Percentiles rank a stretch among this genome's conserved stretches.
These are phyloP conservation scores for Lachancea nothofagi DNA, from an alignment of 805 yeast species.

Conservation along the genomic window DNA sequence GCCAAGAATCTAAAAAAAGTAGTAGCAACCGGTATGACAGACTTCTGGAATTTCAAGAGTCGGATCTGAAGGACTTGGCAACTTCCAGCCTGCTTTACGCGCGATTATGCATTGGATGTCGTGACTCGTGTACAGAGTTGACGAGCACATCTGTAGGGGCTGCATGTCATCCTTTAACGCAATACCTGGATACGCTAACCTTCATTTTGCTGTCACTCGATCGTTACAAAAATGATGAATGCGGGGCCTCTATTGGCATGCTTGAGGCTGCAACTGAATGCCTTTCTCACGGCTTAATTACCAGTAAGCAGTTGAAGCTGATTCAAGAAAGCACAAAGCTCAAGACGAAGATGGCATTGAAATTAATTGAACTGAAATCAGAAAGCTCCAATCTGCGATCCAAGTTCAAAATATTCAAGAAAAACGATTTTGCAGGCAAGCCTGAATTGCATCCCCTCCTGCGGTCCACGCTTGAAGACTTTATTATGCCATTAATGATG, in stretches of 20 bases:
- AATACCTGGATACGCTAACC: constrained; percentile 23
- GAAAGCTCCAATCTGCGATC: constrained; percentile 5
- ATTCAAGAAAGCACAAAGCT: constrained; percentile 7
- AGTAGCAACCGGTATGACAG: constrained; percentile 17
- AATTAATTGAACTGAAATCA: constrained; percentile 6
- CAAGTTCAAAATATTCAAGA: constrained; percentile 4
- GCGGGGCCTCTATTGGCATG: constrained; percentile 30
- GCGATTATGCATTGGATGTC: constrained; percentile 28
- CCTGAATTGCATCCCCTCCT: constrained; percentile 21
- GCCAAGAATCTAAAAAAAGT: background rate
- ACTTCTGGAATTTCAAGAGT: constrained; percentile 27
- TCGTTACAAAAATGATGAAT: constrained; percentile 22
- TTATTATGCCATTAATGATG: constrained; percentile 25
- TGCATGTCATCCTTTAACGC: constrained; percentile 7
- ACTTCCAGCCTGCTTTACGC: constrained; percentile 24
- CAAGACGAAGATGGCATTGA: constrained; percentile 6
- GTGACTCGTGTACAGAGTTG: constrained; percentile 14
- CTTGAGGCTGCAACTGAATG: constrained; percentile 19
- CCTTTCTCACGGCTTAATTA: constrained; percentile 11
- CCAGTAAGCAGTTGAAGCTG: constrained; percentile 9
- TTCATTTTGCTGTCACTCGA: constrained; percentile 28
- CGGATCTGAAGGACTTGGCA: constrained; percentile 25
- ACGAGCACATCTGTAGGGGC: background rate
- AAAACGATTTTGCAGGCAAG: background rate
- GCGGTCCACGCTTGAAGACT: constrained; percentile 22